phyloP scores from a whole-genome alignment of 2,329 filamentous ascomycete genomes.

The Phyllosticta citriasiana region DNA sequence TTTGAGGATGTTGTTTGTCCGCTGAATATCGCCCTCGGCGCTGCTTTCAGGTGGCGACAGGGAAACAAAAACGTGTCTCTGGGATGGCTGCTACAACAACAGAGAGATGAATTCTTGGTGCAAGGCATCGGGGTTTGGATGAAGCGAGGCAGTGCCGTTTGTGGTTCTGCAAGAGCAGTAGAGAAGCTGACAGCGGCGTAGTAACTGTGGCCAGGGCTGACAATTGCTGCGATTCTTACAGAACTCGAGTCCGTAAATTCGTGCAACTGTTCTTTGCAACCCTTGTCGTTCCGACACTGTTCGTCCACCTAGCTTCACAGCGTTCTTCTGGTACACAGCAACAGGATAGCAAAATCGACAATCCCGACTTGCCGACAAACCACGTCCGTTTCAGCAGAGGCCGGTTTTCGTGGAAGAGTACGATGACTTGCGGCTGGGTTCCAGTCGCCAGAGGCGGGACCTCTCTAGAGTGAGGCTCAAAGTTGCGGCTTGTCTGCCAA shows the following conservation, averaged over 20 bases:
- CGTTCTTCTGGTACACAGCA: slow-evolving; percentile 2
- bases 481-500: slow-evolving; percentile 28
- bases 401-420: slow-evolving; percentile 5
- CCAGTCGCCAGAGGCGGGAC: slow-evolving; percentile 20
- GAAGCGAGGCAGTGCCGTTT: slow-evolving; percentile 12
- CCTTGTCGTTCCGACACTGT: not conserved
- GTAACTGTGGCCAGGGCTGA: not conserved
- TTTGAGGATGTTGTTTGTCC: slow-evolving; percentile 96
- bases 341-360: not conserved
- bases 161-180: slow-evolving; percentile 17
- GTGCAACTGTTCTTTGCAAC: slow-evolving; percentile 1
- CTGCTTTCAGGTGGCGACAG: slow-evolving; percentile 39
- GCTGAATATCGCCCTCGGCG: slow-evolving; percentile 49
- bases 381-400: slow-evolving; percentile 12
- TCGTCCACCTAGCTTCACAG: not conserved
- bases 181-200: slow-evolving; percentile 17
- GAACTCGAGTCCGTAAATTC: slow-evolving; percentile 2
- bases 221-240: slow-evolving; percentile 1
- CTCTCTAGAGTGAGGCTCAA: slow-evolving; percentile 33
- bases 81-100: slow-evolving; percentile 76
- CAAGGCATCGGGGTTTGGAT: slow-evolving; percentile 12
- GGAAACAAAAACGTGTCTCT: slow-evolving; percentile 93
- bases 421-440: slow-evolving; percentile 10
- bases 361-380: slow-evolving; percentile 7
- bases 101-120: slow-evolving; percentile 47